A percentile compares a stretch with the other conserved stretches of the same genome.
These are phyloP conservation scores for Corrigiola litoralis DNA, from an alignment of 179 eudicot genomes.

Conservation along the genomic window DNA sequence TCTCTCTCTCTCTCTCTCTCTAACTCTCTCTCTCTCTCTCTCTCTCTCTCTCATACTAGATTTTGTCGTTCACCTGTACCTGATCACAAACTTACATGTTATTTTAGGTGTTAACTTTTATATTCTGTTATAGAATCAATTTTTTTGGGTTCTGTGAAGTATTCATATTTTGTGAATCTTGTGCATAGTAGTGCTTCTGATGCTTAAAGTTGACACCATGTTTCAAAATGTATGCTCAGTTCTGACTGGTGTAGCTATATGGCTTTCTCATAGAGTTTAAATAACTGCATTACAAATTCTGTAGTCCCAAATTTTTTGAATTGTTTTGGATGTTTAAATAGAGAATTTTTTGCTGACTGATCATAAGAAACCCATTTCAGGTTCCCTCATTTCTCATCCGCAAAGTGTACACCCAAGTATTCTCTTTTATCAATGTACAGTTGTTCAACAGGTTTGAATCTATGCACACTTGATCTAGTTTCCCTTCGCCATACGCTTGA, in stretches of 20 bases:
- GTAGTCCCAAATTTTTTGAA: neutral
- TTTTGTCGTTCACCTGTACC: too few relatives aligned
- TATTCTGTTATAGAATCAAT: neutral
- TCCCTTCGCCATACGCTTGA: neutral
- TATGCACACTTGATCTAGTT: conserved; percentile 2
- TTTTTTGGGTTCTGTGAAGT: too few relatives aligned
- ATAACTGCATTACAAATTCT: neutral
- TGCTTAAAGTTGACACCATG: too few relatives aligned
- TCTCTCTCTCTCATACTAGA: too few relatives aligned
- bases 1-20: too few relatives aligned
- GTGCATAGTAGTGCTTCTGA: neutral
- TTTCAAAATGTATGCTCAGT: too few relatives aligned
- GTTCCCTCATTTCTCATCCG: conserved; percentile 82
- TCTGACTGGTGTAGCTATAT: too few relatives aligned
- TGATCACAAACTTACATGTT: neutral
- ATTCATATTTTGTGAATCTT: too few relatives aligned
- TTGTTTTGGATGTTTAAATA: neutral
- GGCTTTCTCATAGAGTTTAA: neutral
- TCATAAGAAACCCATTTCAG: conserved; percentile 30
- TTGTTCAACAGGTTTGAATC: conserved; percentile 76
- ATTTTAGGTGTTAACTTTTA: neutral
- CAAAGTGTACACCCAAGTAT: conserved; percentile 73
- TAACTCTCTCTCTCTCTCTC: too few relatives aligned
- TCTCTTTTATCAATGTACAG: conserved; percentile 85
- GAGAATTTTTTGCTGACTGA: neutral